These are phyloP conservation scores for Dothideomycetes sp. DNA, from an alignment of 2,329 filamentous ascomycete genomes.

Conservation along the genomic window DNA sequence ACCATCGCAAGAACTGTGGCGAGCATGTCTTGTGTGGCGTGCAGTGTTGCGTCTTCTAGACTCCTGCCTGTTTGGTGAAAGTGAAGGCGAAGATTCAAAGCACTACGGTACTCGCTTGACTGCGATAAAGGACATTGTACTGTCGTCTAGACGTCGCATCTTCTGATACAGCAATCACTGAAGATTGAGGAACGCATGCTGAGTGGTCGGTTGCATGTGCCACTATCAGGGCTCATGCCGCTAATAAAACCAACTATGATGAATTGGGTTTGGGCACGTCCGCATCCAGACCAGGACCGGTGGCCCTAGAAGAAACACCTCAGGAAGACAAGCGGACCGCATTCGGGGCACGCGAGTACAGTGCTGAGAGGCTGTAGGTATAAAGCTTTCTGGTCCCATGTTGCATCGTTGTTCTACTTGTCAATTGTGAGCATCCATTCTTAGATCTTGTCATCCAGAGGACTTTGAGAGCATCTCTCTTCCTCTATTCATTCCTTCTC, in stretches of 20 bases:
- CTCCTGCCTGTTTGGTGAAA: background rate
- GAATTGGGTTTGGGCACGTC: constrained; percentile 8
- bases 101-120: background rate
- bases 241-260: constrained; percentile 2
- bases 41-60: background rate
- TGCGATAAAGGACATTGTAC: constrained; percentile 1
- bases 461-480: constrained; percentile 2
- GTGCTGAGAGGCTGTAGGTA: too few species aligned
- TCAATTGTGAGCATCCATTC: too few species aligned
- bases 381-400: too few species aligned
- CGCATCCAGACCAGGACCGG: constrained; percentile 6
- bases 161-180: constrained; percentile 6
- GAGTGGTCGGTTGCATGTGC: constrained; percentile 8
- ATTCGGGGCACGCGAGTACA: constrained; percentile 6
- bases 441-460: constrained; percentile 1
- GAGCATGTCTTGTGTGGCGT: background rate
- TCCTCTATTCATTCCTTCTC: background rate
- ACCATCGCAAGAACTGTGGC: background rate
- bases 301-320: background rate
- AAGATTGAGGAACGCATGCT: constrained; percentile 2
- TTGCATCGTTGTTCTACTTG: too few species aligned
- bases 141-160: background rate
- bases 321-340: constrained; percentile 3
- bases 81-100: background rate
- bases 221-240: constrained; percentile 7